Percentiles rank a stretch among this genome's conserved stretches.
These are phyloP conservation scores for Panellus pusillus DNA, from an alignment of 768 basidiomycete genomes.

Conservation along the genomic window DNA sequence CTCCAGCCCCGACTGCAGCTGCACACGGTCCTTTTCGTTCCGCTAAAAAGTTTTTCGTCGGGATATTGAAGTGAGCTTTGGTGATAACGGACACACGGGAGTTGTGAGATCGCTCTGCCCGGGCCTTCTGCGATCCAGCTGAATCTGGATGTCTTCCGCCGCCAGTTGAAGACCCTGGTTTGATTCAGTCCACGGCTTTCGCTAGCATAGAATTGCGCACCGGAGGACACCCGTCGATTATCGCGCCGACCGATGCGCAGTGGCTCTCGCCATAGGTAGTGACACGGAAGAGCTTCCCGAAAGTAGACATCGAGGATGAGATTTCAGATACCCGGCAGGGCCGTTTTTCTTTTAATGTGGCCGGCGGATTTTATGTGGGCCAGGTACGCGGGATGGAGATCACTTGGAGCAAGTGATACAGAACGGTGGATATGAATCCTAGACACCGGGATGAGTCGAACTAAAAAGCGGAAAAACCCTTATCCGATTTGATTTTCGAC, in stretches of 20 bases:
- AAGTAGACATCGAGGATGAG: slow-evolving; percentile 75
- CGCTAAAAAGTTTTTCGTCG: slow-evolving; percentile 47
- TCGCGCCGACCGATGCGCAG: slow-evolving; percentile 94
- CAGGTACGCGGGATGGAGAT: too few species aligned
- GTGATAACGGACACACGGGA: slow-evolving; percentile 57
- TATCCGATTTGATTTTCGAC: too few species aligned
- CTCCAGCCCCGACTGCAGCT: slow-evolving; percentile 91
- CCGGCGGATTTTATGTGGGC: not conserved
- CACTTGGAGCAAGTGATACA: too few species aligned
- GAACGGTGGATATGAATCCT: too few species aligned
- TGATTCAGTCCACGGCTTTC: not conserved
- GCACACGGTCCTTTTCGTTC: slow-evolving; percentile 93
- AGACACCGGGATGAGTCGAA: not conserved
- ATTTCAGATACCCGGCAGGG: not conserved
- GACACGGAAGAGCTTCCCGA: slow-evolving; percentile 87
- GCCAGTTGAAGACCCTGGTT: slow-evolving; percentile 78
- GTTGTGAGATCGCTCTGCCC: slow-evolving; percentile 97
- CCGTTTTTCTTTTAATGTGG: not conserved
- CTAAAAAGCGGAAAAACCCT: not conserved
- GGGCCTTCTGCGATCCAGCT: slow-evolving; percentile 87
- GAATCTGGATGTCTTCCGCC: slow-evolving; percentile 83
- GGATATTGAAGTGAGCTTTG: not conserved
- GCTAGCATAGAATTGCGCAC: slow-evolving; percentile 45
- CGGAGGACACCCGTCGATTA: slow-evolving; percentile 96
- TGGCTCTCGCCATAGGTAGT: slow-evolving; percentile 99